Percentiles rank a stretch among this genome's conserved stretches.
Conservation (phyloP, 129 eudicot genomes). For the Ambrosia trifida region DNA sequence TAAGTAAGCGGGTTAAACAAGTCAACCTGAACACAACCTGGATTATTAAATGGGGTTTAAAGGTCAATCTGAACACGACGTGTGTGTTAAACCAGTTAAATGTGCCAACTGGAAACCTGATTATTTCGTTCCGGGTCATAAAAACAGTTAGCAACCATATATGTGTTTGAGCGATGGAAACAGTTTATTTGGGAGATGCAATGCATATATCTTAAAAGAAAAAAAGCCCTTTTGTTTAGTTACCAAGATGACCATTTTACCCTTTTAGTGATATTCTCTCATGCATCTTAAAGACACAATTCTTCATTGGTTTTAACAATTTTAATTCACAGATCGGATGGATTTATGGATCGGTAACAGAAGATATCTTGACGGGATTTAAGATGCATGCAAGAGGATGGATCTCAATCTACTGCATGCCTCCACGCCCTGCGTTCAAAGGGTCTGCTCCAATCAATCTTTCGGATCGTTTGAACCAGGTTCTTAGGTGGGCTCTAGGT, state of each 20-base stretch:
- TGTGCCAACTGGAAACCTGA: too few species aligned
- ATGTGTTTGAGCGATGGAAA: not conserved
- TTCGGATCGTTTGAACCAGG: constrained; percentile 76
- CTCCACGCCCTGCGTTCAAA: constrained; percentile 68
- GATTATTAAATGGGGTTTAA: too few species aligned
- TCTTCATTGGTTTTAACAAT: not conserved
- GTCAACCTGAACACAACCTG: too few species aligned
- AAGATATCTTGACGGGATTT: constrained; percentile 75
- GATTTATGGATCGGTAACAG: constrained; percentile 78
- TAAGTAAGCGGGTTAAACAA: too few species aligned
- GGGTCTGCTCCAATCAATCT: constrained; percentile 85
- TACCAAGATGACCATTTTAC: constrained; percentile 24
- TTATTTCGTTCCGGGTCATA: too few species aligned
- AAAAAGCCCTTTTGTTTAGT: too few species aligned
- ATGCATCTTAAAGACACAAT: not conserved
- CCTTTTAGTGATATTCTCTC: not conserved
- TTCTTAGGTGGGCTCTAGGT: constrained; percentile 79
- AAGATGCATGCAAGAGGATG: constrained; percentile 77
- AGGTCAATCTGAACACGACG: too few species aligned
- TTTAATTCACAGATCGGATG: constrained; percentile 53
- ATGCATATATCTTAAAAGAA: not conserved
- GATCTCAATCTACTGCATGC: constrained; percentile 77
- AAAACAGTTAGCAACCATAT: not conserved
- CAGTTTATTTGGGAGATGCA: not conserved
- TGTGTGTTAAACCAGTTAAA: too few species aligned